Evolutionary conservation across 2,329 filamentous ascomycete genomes (phyloP), one percentile per base, ranked within the genome.

Genomic region (Colletotrichum sp.): DNA sequence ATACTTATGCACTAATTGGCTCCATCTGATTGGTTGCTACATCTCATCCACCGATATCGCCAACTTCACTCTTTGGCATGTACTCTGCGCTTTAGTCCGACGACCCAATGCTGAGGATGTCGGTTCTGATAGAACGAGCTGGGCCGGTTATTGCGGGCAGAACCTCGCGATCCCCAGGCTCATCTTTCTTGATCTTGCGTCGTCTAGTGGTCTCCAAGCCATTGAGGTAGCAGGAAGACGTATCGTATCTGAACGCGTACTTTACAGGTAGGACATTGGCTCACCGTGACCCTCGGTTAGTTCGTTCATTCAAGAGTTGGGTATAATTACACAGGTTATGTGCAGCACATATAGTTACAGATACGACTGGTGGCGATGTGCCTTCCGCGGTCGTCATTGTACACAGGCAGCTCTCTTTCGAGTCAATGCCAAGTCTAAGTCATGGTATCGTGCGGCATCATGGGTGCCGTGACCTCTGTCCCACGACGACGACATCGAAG

Each of bases 61-160:
- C 30, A 30, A 26, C 68, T 62, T 62, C 18, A 60, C 75, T 67
- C 30, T 28, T n/a, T 60, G 4, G 80, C 72, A 90, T 92, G 90
- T 92, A 88, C 89, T 91, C 90, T 85, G 88, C 88, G 88, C 87
- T 89, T 90, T 92, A 92, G 91, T 92, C 90, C 90, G 87, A 85
- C 85, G 85, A 87, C 88, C 90, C 89, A 92, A 89, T 82, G 83
- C 87, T 91, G 85, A 88, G 85, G 87, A 87, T 88, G 86, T 86
- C 88, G 88, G 90, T 85, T 92, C 91, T 92, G 91, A 92, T 86
- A 91, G 88, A 90, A 89, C 88, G 90, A 91, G 88, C 88, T 79
- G 76, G 6, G 77, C 73, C 70, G 76, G 73, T 80, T 77, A 72
- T 72, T 68, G 66, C 64, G 63, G 63, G 28, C 24, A 15, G 36